A percentile compares a stretch with the other conserved stretches of the same genome.
Conservation (phyloP, 1,284 basidiomycete genomes). For the Microbotryomycetes sp. region DNA sequence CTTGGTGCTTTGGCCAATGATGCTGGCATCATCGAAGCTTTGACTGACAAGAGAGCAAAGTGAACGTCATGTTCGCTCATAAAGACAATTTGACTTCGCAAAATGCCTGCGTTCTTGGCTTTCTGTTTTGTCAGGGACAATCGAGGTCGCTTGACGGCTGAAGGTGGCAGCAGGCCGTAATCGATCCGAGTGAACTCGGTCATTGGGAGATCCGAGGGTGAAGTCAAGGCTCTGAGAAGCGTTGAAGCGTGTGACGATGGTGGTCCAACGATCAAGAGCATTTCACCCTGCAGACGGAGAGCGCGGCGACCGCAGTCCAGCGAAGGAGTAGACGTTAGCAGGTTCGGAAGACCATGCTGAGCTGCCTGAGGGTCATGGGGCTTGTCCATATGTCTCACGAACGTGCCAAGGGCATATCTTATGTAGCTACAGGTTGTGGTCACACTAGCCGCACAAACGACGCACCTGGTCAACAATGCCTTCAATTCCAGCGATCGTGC, state of each 20-base stretch:
- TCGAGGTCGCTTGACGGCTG: constrained; percentile 37
- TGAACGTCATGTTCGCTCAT: constrained; percentile 51
- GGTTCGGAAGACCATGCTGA: too few species aligned
- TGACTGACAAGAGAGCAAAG: constrained; percentile 56
- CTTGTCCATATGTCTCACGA: too few species aligned
- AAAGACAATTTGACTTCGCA: constrained; percentile 62
- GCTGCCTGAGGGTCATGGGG: too few species aligned
- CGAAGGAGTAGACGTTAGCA: too few species aligned
- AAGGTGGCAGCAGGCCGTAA: constrained; percentile 28
- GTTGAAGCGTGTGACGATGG: constrained; percentile 41
- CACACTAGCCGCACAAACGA: not conserved
- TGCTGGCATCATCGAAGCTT: constrained; percentile 52
- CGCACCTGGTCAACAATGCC: constrained; percentile 30
- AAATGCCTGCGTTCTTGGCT: constrained; percentile 38
- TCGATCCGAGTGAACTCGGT: constrained; percentile 30
- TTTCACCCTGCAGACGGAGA: constrained; percentile 45
- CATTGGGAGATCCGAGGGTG: constrained; percentile 24
- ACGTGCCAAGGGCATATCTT: too few species aligned
- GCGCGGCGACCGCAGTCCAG: not conserved
- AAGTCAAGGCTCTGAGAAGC: constrained; percentile 42
- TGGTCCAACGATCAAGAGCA: constrained; percentile 52
- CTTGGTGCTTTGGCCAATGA: constrained; percentile 44
- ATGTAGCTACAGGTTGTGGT: too few species aligned
- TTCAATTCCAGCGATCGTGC: constrained; percentile 17
- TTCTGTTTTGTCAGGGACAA: constrained; percentile 50